Evolutionary conservation across 805 yeast genomes (phyloP), one percentile per base, ranked within the genome.

Genomic region (Middelhovenomyces tepae): DNA sequence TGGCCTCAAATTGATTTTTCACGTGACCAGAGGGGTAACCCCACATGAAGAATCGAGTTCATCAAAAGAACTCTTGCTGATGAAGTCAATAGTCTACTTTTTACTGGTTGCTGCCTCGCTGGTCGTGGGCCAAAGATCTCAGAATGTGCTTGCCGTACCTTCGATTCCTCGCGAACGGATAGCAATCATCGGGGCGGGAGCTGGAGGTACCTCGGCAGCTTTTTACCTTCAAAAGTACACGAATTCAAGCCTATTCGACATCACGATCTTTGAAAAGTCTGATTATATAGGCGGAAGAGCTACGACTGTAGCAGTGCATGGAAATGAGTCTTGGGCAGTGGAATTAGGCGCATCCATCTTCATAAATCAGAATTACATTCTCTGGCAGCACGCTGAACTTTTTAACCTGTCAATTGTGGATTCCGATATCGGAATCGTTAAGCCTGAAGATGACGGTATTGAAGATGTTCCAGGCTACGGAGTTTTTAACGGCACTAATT

Each of bases 131-230:
- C n/a, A n/a, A n/a, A n/a, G n/a, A n/a, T n/a, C n/a, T n/a, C n/a
- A n/a, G n/a, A n/a, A n/a, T n/a, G n/a, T n/a, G n/a, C n/a, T n/a
- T n/a, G n/a, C n/a, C n/a, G n/a, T n/a, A n/a, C n/a, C n/a, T n/a
- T n/a, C n/a, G n/a, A n/a, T n/a, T n/a, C n/a, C n/a, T n/a, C n/a
- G n/a, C n/a, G n/a, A n/a, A n/a, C n/a, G n/a, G n/a, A n/a, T 65
- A 10, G 71, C 70, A 2, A 59, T 67, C 16, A 54, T 65, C 18
- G 75, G 75, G 2, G 70, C 73, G 0, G 75, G 75, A 3, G 64
- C 75, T 3, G 72, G 68, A 7, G 75, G 75, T 1, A 48, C 71
- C 1, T 50, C 68, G 3, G 54, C 66, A n/a, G 66, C 74, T 3
- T 61, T 65, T 40, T 56, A 69, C 37, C 51, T 68, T 10, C 62